Conservation (phyloP, 2,329 filamentous ascomycete genomes). For the Emmonsiellopsis sp. region DNA sequence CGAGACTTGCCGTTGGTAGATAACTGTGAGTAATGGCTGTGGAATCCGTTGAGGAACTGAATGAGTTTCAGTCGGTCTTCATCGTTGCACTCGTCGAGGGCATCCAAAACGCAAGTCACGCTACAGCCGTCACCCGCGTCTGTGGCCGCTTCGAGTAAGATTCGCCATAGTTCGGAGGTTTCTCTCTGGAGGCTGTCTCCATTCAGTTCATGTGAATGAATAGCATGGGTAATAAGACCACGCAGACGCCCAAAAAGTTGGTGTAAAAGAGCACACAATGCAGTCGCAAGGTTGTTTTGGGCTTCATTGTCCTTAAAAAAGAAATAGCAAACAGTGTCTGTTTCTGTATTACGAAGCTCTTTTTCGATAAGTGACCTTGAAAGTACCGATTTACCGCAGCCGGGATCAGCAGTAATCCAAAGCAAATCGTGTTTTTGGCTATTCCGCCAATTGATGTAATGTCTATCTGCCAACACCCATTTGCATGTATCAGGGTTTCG, state of each 20-base stretch:
- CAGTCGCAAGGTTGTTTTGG: constrained; percentile 23
- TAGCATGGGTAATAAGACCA: constrained; percentile 8
- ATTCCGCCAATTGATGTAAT: constrained; percentile 12
- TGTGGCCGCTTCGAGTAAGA: constrained; percentile 13
- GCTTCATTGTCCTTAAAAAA: constrained; percentile 37
- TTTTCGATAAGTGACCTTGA: constrained; percentile 28
- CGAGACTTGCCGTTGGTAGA: constrained; percentile 2
- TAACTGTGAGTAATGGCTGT: constrained; percentile 3
- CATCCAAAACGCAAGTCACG: constrained; percentile 31
- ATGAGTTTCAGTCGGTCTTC: constrained; percentile 14
- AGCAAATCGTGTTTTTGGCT: constrained; percentile 16
- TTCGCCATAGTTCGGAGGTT: constrained; percentile 24
- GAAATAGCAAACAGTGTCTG: constrained; percentile 31
- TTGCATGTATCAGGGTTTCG: constrained; percentile 12
- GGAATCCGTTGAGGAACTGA: constrained; percentile 17
- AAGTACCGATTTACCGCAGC: constrained; percentile 38
- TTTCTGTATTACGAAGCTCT: constrained; percentile 11
- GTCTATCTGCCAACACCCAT: constrained; percentile 12
- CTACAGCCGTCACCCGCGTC: constrained; percentile 10
- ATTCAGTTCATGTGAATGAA: constrained; percentile 13
- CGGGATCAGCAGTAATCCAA: constrained; percentile 35
- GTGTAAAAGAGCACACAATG: constrained; percentile 28
- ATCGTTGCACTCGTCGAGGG: constrained; percentile 31
- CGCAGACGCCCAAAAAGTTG: constrained; percentile 25
- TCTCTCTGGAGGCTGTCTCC: constrained; percentile 12